Evolutionary conservation across 1,139 yeast species (phyloP), one percentile per base, ranked within the genome.

Genomic region (Suhomyces choctaworum): DNA sequence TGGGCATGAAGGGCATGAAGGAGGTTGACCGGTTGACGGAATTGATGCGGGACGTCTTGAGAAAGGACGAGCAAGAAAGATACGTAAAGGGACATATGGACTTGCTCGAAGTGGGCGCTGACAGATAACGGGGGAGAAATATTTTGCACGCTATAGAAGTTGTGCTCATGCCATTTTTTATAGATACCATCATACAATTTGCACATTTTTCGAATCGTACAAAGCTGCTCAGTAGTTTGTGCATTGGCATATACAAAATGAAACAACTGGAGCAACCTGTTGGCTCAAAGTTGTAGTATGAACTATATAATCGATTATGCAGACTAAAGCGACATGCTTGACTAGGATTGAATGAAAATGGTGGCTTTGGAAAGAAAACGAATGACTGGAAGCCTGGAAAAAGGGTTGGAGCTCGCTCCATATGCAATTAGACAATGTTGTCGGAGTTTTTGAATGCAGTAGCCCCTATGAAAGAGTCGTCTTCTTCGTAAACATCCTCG

Each of bases 1-100:
- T 95, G 54, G 76, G 87, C 25, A 75, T 76, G 41, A 66, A 73
- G 43, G 94, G 96, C 2, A 78, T 76, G 52, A 59, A 61, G 8
- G 73, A 80, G 29, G 94, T 88, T 6, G 80, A 76, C 37, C 56
- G 61, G 14, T 58, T 86, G 44, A 86, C 96, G 0, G 78, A 79
- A 20, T 66, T 76, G 50, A 84, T 92, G 34, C 75, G 79, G 39
- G 51, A 56, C 4, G 65, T 73, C 31, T 61, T 88, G 37, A 74
- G 78, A 46, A 66, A 68, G 27, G 90, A 87, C 50, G 79, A 73
- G 32, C 51, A 55, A 16, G 56, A 54, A 34, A 51, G 71, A 27
- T 69, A 62, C 44, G 47, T 54, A 28, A 45, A 45, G 13, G 40
- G 52, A 40, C 59, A 66, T 38, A 44, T 66, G 50, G 54, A 53